These are phyloP conservation scores for Cordyceps farinosa DNA, from an alignment of 2,329 filamentous ascomycete genomes.

Conservation along the genomic window DNA sequence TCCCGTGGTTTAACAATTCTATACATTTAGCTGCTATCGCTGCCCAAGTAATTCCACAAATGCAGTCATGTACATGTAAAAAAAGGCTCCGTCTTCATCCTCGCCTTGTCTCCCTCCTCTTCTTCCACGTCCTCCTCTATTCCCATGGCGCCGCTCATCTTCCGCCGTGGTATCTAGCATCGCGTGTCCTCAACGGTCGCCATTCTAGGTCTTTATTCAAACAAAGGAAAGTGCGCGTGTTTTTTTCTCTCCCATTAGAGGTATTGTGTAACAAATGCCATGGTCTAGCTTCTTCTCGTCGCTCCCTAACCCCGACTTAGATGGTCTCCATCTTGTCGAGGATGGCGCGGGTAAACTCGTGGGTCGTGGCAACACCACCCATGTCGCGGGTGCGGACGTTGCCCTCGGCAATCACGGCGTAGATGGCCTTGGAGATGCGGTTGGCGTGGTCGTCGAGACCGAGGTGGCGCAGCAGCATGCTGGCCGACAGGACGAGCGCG, in stretches of 20 bases:
- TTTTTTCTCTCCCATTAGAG: not conserved
- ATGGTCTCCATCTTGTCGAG: constrained; percentile 89
- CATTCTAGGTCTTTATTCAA: constrained; percentile 13
- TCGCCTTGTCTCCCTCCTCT: not conserved
- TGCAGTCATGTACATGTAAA: constrained; percentile 18
- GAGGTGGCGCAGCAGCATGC: constrained; percentile 96
- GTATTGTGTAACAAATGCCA: not conserved
- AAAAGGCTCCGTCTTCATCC: not conserved
- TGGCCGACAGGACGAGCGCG: constrained; percentile 87
- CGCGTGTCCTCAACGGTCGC: not conserved
- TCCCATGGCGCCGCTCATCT: not conserved
- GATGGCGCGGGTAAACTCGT: constrained; percentile 93
- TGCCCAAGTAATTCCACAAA: constrained; percentile 13
- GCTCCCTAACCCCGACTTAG: constrained; percentile 38
- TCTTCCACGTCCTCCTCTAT: not conserved
- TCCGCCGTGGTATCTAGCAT: constrained; percentile 11
- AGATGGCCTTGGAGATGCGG: constrained; percentile 86
- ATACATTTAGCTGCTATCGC: constrained; percentile 17
- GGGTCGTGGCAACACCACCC: constrained; percentile 84
- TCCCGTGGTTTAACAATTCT: constrained; percentile 11
- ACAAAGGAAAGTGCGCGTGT: constrained; percentile 12
- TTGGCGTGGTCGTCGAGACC: constrained; percentile 98
- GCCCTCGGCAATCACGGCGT: constrained; percentile 79
- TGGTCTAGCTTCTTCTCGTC: not conserved
- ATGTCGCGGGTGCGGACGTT: constrained; percentile 90